Evolutionary conservation across 2,329 filamentous ascomycete genomes (phyloP).

Genomic region (Epichloe amarillans): DNA sequence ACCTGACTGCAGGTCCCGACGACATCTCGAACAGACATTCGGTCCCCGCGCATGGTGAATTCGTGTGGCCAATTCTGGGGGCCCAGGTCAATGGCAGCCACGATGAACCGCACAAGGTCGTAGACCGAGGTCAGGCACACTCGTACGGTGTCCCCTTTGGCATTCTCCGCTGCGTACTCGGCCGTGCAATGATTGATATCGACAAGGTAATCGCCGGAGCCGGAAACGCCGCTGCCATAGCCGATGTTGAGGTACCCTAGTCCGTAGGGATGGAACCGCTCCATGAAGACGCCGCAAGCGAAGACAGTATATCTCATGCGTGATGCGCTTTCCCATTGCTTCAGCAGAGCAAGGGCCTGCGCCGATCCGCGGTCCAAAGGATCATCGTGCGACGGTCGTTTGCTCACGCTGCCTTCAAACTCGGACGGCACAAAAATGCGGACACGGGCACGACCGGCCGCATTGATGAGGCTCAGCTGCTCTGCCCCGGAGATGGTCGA

Average conservation of each 20-base stretch:
- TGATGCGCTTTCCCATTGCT: constrained; percentile 34
- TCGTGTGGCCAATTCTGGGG: constrained; percentile 50
- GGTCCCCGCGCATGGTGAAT: constrained; percentile 54
- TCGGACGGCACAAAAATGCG: constrained; percentile 61
- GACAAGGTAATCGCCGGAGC: constrained; percentile 53
- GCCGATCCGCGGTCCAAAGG: constrained; percentile 47
- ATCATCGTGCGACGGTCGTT: constrained; percentile 38
- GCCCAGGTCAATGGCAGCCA: constrained; percentile 52
- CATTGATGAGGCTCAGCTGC: constrained; percentile 60
- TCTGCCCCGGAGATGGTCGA: constrained; percentile 55
- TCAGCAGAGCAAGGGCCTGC: constrained; percentile 42
- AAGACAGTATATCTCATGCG: constrained; percentile 57
- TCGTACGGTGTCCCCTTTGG: constrained; percentile 33
- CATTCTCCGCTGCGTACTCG: constrained; percentile 44
- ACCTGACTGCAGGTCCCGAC: constrained; percentile 34
- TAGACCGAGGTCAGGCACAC: constrained; percentile 56
- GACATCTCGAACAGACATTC: constrained; percentile 46
- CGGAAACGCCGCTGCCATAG: constrained; percentile 34
- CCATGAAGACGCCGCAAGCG: constrained; percentile 63
- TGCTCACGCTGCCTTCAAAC: constrained; percentile 52
- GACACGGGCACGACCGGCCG: constrained; percentile 50
- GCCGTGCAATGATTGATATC: constrained; percentile 45
- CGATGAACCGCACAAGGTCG: constrained; percentile 59
- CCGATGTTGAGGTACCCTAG: constrained; percentile 48
- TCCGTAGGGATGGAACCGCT: constrained; percentile 57